Conservation (phyloP, 331 rosid species). For the Malus hybrid region DNA sequence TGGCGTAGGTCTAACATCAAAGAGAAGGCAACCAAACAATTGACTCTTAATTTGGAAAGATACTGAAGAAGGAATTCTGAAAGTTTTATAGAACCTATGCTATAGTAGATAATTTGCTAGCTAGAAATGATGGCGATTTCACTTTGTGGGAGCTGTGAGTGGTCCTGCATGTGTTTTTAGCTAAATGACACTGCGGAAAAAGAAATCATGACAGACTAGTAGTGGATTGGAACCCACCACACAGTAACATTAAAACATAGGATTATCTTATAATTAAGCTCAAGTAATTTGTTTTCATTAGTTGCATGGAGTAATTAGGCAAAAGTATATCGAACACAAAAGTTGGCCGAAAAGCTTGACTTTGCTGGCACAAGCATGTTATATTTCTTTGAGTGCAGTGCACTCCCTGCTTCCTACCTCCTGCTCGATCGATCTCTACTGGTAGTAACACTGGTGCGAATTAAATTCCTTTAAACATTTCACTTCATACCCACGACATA, state of each 20-base stretch:
- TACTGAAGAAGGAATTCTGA: not conserved
- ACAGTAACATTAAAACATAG: not conserved
- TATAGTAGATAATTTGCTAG: not conserved
- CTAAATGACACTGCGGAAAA: not conserved
- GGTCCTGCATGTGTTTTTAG: not conserved
- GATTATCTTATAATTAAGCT: not conserved
- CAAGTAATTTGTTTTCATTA: not conserved
- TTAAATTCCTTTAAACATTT: not conserved
- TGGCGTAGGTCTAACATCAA: not conserved
- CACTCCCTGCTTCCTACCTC: slow-evolving; percentile 40
- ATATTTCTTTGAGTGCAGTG: slow-evolving; percentile 77
- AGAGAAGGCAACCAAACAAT: not conserved
- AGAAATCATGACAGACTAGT: not conserved
- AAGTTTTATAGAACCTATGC: not conserved
- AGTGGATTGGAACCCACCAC: not conserved
- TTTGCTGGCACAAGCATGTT: slow-evolving; percentile 68
- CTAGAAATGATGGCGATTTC: not conserved
- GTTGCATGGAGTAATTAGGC: slow-evolving; percentile 9
- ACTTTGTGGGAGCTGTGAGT: not conserved
- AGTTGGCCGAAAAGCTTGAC: slow-evolving; percentile 95
- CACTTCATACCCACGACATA: not conserved
- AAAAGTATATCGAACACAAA: slow-evolving; percentile 36
- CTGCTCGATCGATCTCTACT: slow-evolving; percentile 10
- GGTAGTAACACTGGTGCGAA: not conserved
- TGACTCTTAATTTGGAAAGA: not conserved